phyloP scores from a whole-genome alignment of 2,329 filamentous ascomycete genomes.

The Pseudogymnoascus sp. region DNA sequence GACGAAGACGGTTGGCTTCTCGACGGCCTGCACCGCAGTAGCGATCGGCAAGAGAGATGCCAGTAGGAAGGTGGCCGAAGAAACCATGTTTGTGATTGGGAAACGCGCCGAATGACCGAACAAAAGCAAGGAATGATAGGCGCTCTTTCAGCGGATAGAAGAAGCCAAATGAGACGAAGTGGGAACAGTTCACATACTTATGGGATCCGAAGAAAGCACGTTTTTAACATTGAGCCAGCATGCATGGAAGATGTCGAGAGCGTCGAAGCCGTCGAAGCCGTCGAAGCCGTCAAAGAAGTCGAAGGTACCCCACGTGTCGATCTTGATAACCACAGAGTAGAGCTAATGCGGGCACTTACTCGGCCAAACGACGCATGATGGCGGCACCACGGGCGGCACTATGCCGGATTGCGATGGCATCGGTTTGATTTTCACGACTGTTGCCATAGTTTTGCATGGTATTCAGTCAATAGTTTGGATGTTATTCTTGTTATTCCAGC shows the following conservation, averaged over 20 bases:
- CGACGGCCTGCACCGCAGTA: not conserved
- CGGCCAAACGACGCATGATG: not conserved
- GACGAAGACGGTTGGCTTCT: slow-evolving; percentile 5
- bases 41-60: not conserved
- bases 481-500: not conserved
- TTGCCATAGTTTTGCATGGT: not conserved
- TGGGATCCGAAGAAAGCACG: not conserved
- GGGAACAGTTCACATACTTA: not conserved
- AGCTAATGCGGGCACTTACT: slow-evolving; percentile 6
- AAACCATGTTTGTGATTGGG: slow-evolving; percentile 5
- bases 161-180: not conserved
- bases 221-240: not conserved
- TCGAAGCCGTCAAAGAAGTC: not conserved
- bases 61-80: not conserved
- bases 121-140: slow-evolving; percentile 4
- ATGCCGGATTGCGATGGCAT: not conserved
- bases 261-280: not conserved
- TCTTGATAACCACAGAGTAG: slow-evolving; percentile 3
- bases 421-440: not conserved
- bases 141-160: slow-evolving; percentile 2
- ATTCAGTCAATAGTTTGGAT: not conserved
- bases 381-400: not conserved
- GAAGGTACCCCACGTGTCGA: slow-evolving; percentile 7
- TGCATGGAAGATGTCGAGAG: not conserved
- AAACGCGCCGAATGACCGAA: not conserved